Conservation (phyloP, 108 stramenopile genomes). For the Fragilaria crotonensis region DNA sequence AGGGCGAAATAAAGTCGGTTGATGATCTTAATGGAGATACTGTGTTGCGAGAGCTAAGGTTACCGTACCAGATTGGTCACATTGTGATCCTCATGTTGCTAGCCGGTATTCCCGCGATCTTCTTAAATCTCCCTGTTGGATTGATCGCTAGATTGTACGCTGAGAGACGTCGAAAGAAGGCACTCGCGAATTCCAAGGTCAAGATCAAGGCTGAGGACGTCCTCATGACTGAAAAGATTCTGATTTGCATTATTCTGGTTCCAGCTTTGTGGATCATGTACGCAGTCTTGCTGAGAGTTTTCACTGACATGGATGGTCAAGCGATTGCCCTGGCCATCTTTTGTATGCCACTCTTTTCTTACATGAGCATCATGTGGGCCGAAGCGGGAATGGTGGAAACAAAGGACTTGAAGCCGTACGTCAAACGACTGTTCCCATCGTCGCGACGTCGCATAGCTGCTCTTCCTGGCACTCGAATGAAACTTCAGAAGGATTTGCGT, state of each 20-base stretch:
- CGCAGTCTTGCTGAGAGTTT: slow-evolving; percentile 51
- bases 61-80: slow-evolving; percentile 83
- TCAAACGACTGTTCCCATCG: slow-evolving; percentile 70
- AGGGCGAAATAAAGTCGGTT: slow-evolving; percentile 20
- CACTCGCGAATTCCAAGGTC: slow-evolving; percentile 88
- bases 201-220: slow-evolving; percentile 93
- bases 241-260: slow-evolving; percentile 93
- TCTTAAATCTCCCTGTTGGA: slow-evolving; percentile 92
- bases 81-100: slow-evolving; percentile 64
- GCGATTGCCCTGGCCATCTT: slow-evolving; percentile 75
- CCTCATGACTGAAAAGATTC: slow-evolving; percentile 90
- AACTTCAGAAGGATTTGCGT: slow-evolving; percentile 62
- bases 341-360: slow-evolving; percentile 88
- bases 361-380: slow-evolving; percentile 85
- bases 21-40: slow-evolving; percentile 51
- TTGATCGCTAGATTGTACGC: slow-evolving; percentile 80
- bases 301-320: slow-evolving; percentile 71
- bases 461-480: slow-evolving; percentile 53
- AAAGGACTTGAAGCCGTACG: slow-evolving; percentile 86
- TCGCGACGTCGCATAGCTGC: slow-evolving; percentile 52
- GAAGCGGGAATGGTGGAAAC: slow-evolving; percentile 91
- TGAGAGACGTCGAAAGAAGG: slow-evolving; percentile 78
- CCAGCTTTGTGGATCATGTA: slow-evolving; percentile 90
- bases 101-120: slow-evolving; percentile 79
- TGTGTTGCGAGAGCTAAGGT: slow-evolving; percentile 56